phyloP scores from a whole-genome alignment of 2,329 filamentous ascomycete genomes.

The Ophiostoma sp. region DNA sequence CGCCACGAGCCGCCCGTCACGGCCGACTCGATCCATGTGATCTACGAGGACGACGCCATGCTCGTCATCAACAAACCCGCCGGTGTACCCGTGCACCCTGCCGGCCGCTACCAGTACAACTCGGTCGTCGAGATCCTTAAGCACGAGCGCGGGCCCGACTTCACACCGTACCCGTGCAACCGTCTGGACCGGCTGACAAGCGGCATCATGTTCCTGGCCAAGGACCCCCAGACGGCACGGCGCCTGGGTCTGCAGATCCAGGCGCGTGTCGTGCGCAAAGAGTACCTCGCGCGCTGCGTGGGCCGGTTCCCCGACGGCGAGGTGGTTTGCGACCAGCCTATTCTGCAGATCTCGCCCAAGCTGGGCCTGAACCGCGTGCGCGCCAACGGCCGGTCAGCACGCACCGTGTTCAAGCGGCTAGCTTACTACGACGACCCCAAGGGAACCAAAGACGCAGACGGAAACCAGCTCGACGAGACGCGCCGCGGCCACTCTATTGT shows the following conservation, averaged over 20 bases:
- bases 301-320: constrained; percentile 90
- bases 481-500: constrained; percentile 82
- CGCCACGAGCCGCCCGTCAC: constrained; percentile 94
- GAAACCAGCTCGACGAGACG: not conserved
- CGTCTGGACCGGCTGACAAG: constrained; percentile 90
- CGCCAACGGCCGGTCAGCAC: constrained; percentile 82
- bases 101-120: constrained; percentile 93
- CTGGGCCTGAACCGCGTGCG: constrained; percentile 91
- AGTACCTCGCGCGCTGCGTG: constrained; percentile 87
- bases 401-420: constrained; percentile 83
- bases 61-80: constrained; percentile 97
- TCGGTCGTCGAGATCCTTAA: constrained; percentile 91
- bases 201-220: constrained; percentile 97
- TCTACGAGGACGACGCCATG: constrained; percentile 89
- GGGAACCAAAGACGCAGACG: not conserved
- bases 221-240: constrained; percentile 74
- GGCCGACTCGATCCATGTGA: constrained; percentile 68
- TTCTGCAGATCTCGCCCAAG: constrained; percentile 90
- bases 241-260: constrained; percentile 70
- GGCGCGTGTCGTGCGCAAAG: constrained; percentile 79
- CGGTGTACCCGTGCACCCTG: constrained; percentile 90
- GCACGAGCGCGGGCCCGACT: constrained; percentile 57
- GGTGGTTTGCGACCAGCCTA: constrained; percentile 86
- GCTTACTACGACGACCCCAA: constrained; percentile 63
- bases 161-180: constrained; percentile 69